phyloP scores from a whole-genome alignment of 108 stramenopile genomes.

The Pseudonitzschia multiseries region DNA sequence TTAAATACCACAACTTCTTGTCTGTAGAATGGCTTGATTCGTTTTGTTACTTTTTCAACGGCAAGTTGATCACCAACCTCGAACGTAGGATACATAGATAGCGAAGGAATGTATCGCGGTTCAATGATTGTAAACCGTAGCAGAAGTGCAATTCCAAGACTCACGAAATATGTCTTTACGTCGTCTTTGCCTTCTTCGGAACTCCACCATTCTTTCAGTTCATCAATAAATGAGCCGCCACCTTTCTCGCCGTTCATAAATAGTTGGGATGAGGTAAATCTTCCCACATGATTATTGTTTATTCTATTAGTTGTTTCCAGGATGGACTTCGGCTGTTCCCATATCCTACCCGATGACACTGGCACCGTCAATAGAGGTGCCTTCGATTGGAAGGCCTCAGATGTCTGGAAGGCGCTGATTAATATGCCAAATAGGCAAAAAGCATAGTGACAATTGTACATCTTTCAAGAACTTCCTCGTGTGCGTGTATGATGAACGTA shows the following conservation, averaged over 20 bases:
- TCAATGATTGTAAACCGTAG: slow-evolving; percentile 86
- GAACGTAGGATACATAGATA: slow-evolving; percentile 97
- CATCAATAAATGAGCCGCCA: slow-evolving; percentile 9
- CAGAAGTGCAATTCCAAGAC: slow-evolving; percentile 67
- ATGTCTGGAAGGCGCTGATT: background rate
- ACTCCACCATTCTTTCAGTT: slow-evolving; percentile 26
- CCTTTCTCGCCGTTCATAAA: background rate
- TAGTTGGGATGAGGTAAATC: background rate
- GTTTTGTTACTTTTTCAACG: slow-evolving; percentile 94
- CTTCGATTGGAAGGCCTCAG: background rate
- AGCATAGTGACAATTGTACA: background rate
- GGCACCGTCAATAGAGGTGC: background rate
- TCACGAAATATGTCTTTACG: slow-evolving; percentile 74
- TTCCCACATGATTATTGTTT: background rate
- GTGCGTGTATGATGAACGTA: background rate
- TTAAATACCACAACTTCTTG: slow-evolving; percentile 96
- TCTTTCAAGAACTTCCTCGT: background rate
- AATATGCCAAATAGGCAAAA: background rate
- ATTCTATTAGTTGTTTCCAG: background rate
- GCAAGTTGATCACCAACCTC: slow-evolving; percentile 96
- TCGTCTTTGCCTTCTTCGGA: slow-evolving; percentile 75
- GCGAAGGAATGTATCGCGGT: slow-evolving; percentile 91
- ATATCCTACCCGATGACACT: background rate
- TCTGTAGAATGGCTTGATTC: slow-evolving; percentile 78
- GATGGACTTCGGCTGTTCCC: background rate